phyloP scores from a whole-genome alignment of 192 early-diverging fungal species.

The Backusella australiensis region DNA sequence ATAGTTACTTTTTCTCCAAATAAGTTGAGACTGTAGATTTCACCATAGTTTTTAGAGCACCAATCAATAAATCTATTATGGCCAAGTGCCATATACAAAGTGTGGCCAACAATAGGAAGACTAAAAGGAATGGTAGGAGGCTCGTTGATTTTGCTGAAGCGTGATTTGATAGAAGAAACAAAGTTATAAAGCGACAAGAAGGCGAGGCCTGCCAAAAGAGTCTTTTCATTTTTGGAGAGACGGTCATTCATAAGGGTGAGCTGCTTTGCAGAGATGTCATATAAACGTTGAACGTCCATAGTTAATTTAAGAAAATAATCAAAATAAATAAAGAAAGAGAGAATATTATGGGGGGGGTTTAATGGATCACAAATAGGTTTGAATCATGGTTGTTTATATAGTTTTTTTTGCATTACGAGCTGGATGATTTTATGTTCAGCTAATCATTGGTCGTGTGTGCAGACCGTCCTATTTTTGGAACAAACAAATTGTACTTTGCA shows the following conservation, averaged over 20 bases:
- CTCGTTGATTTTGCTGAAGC: background rate
- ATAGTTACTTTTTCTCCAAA: constrained; percentile 20
- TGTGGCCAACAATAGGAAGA: constrained; percentile 26
- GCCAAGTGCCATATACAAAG: constrained; percentile 9
- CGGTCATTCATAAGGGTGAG: background rate
- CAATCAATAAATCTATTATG: constrained; percentile 22
- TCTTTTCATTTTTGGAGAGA: background rate
- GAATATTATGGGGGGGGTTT: too few species aligned
- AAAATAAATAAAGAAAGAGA: background rate
- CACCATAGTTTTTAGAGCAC: constrained; percentile 26
- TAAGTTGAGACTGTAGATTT: constrained; percentile 19
- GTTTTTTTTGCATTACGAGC: background rate
- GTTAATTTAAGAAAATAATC: background rate
- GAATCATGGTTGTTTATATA: background rate
- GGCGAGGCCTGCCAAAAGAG: background rate
- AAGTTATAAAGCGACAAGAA: constrained; percentile 8
- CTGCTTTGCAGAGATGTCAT: background rate
- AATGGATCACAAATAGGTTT: background rate
- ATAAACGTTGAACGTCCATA: background rate
- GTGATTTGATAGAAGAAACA: background rate
- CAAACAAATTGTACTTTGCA: background rate
- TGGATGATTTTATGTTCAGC: background rate
- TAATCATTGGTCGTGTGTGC: background rate
- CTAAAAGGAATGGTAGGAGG: constrained; percentile 22
- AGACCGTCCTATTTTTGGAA: background rate